Percentiles rank a stretch among this genome's conserved stretches.
These are phyloP conservation scores for Penicillium brasilianum DNA, from an alignment of 2,329 filamentous ascomycete species.

Conservation along the genomic window DNA sequence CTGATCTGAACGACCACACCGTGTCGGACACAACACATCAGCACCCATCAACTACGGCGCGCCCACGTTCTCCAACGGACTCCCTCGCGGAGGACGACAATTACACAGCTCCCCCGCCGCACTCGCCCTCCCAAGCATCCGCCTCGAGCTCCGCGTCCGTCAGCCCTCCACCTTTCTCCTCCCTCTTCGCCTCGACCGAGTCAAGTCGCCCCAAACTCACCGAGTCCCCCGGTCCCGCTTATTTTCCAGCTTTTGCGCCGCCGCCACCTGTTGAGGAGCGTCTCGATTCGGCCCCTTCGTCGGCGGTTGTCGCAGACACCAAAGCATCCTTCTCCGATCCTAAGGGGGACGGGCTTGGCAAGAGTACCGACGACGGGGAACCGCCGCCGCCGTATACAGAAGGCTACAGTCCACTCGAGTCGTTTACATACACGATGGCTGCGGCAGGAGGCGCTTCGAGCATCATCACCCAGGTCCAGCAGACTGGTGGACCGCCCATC, in stretches of 20 bases:
- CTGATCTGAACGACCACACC: conserved; percentile 30
- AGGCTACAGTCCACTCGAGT: conserved; percentile 85
- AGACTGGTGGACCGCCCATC: conserved; percentile 81
- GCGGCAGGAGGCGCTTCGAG: conserved; percentile 94
- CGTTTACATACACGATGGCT: conserved; percentile 97
- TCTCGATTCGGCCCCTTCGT: conserved; percentile 50
- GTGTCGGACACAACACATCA: conserved; percentile 38
- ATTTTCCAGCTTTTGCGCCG: conserved; percentile 57
- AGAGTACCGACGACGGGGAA: conserved; percentile 79
- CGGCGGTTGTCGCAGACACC: conserved; percentile 70
- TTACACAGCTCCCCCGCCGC: conserved; percentile 47
- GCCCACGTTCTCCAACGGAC: conserved; percentile 44
- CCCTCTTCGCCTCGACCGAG: conserved; percentile 59
- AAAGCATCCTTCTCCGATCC: conserved; percentile 84
- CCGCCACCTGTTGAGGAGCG: conserved; percentile 57
- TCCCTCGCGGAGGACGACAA: conserved; percentile 48
- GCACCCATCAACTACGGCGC: conserved; percentile 51
- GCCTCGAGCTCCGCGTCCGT: conserved; percentile 58
- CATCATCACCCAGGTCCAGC: conserved; percentile 99
- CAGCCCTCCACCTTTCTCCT: conserved; percentile 67
- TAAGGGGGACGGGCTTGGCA: conserved; percentile 75
- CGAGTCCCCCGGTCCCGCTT: conserved; percentile 54
- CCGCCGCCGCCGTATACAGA: conserved; percentile 96
- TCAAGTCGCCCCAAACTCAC: conserved; percentile 48
- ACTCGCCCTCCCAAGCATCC: conserved; percentile 48